Base-by-base conservation (phyloP, 2,329 filamentous ascomycete genomes). In the Diaporthe nobilis region DNA sequence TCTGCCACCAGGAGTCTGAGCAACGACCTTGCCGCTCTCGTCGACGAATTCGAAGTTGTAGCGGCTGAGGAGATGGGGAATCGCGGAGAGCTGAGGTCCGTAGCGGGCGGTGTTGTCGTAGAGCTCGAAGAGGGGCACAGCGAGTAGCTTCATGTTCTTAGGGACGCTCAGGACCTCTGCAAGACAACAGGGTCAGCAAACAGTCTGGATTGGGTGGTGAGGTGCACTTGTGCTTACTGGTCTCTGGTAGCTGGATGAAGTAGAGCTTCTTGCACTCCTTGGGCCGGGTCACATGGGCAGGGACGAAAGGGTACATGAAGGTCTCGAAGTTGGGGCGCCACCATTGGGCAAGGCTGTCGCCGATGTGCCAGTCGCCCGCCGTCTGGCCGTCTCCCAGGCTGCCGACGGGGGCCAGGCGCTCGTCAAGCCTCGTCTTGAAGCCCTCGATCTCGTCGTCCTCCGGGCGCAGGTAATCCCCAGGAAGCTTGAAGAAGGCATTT, bases 181-280 rank as follows among this genome's bases (percentile, higher is more conserved):
- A 10, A 13, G 20, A 6, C 8, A 7, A 31, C 3, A 22, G 10
- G n/a, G 55, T 60, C 25, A 25, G 67, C 9, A 25, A 25, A 57
- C 2, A 25, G 22, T 28, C 57, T 71, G 9, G 9, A 2, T 28
- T 42, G 1, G 13, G 37, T 20, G 55, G 28, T 51, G 15, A 42
- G 22, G 1, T 3, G 61, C 25, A 34, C 28, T n/a, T 61, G 75
- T 44, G 85, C 92, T 77, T 90, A 98, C 95, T 98, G 80, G 93
- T 95, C 84, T 95, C 92, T 0, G 97, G 97, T 39, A 99, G 88
- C 84, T 98, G 95, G 79, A 99, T 98, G 77, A 98, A 95, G 85
- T 98, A 99, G 57, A 98, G 90, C 89, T 99, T 99, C 89, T 99
- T 99, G 88, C 96, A 98, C 87, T 99, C 97, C 88, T 99, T 99